These are phyloP conservation scores for Diaporthe batatas DNA, from an alignment of 2,329 filamentous ascomycete species.

Conservation along the genomic window DNA sequence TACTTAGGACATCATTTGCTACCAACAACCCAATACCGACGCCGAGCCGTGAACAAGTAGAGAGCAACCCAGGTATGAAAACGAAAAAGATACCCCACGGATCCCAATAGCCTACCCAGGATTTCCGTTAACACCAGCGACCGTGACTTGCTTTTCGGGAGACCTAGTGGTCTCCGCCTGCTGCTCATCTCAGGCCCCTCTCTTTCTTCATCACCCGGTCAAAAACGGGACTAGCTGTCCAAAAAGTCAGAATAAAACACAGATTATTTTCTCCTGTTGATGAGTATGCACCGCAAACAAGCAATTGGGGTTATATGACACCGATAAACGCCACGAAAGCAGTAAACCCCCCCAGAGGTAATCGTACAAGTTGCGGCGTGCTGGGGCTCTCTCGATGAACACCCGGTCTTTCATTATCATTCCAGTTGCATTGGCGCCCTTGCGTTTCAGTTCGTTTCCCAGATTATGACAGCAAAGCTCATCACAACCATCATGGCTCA, in stretches of 20 bases:
- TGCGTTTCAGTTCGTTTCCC: not conserved
- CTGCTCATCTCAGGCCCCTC: not conserved
- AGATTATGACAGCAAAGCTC: not conserved
- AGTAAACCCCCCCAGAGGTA: slow-evolving; percentile 19
- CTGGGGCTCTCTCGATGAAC: slow-evolving; percentile 9
- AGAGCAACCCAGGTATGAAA: slow-evolving; percentile 16
- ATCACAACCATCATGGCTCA: not conserved
- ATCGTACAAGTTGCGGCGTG: slow-evolving; percentile 35
- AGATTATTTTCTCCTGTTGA: slow-evolving; percentile 34
- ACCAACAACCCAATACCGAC: slow-evolving; percentile 30
- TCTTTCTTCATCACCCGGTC: slow-evolving; percentile 1
- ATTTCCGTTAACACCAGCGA: slow-evolving; percentile 28
- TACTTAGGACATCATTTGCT: slow-evolving; percentile 25
- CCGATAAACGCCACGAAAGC: slow-evolving; percentile 34
- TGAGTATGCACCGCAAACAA: slow-evolving; percentile 39
- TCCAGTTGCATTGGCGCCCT: slow-evolving; percentile 34
- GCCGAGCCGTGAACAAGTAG: slow-evolving; percentile 29
- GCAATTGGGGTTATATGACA: slow-evolving; percentile 24
- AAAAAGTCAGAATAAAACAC: not conserved
- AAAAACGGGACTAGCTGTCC: slow-evolving; percentile 6
- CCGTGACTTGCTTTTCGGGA: slow-evolving; percentile 31
- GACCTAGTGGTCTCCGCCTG: slow-evolving; percentile 1
- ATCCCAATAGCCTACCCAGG: slow-evolving; percentile 13
- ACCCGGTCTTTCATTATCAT: slow-evolving; percentile 27
- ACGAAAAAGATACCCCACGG: slow-evolving; percentile 26